Evolutionary conservation across 2,329 filamentous ascomycete genomes (phyloP), one percentile per base, ranked within the genome.

Genomic region (Helicocarpus griseus): DNA sequence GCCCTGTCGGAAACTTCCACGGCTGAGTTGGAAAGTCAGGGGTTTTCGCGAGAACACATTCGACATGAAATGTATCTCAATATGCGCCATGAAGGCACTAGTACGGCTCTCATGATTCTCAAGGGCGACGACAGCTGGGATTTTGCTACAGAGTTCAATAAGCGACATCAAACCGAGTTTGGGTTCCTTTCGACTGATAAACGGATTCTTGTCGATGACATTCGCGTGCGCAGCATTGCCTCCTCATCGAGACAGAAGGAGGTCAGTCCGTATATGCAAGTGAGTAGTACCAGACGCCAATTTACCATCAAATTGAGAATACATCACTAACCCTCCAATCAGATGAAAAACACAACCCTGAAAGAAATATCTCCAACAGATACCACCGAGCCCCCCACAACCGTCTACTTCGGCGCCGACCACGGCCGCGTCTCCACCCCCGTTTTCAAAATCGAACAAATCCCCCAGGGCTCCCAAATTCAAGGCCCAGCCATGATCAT

Each of bases 121-220:
- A 66, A 68, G 85, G 87, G 4, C 74, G 82, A 82, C 3, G 79
- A 84, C n/a, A n/a, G n/a, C 50, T 89, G 85, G 81, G 85, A 85
- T 2, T 96, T 91, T 67, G 85, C 84, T 1, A 79, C 83, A 56
- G 87, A 87, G 0, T 96, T 97, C 63, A 76, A 91, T 35, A 82
- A 83, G 60, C 87, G 94, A 57, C 91, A 96, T 65, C 83, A 87
- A 46, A 87, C 91, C 61, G 90, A 96, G 62, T 96, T 96, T 63
- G 89, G 89, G 0, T 96, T 96, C 64, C 93, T 87, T 0, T 82
- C 81, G 13, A 21, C 38, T 21, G 87, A 94, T 49, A 78, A 89
- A 48, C 85, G 94, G 51, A 86, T 95, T 45, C 86, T 95, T 33
- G 79, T 96, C 2, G 90, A 95, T 54, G 90, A 95, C 63, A 86